phyloP scores from a whole-genome alignment of 768 basidiomycete genomes.

The Trametes cingulata region DNA sequence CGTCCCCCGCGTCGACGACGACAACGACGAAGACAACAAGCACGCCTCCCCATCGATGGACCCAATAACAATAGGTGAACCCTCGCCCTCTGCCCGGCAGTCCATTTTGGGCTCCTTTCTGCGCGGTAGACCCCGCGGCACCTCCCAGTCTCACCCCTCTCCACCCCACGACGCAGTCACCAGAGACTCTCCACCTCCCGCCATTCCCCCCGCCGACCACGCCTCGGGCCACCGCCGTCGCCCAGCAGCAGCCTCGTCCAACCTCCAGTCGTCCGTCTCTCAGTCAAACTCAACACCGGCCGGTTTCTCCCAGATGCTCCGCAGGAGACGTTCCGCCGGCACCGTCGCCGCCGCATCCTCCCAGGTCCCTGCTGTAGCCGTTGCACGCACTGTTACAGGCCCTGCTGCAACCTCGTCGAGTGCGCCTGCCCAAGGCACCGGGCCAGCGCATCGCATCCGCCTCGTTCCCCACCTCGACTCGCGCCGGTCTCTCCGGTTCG shows the following conservation, averaged over 20 bases:
- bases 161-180: slow-evolving; percentile 38
- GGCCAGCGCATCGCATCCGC: slow-evolving; percentile 71
- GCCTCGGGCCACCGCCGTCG: slow-evolving; percentile 39
- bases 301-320: slow-evolving; percentile 62
- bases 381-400: slow-evolving; percentile 25
- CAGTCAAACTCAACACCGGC: slow-evolving; percentile 36
- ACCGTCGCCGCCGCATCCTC: slow-evolving; percentile 41
- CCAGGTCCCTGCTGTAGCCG: slow-evolving; percentile 30
- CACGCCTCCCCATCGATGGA: slow-evolving; percentile 28
- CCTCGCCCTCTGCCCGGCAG: slow-evolving; percentile 45
- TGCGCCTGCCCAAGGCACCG: slow-evolving; percentile 18
- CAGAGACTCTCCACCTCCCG: slow-evolving; percentile 48
- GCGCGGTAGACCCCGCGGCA: slow-evolving; percentile 66
- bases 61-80: slow-evolving; percentile 29
- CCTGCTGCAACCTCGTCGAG: slow-evolving; percentile 26
- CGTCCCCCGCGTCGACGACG: slow-evolving; percentile 11
- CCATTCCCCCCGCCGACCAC: slow-evolving; percentile 37
- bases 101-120: slow-evolving; percentile 76
- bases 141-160: slow-evolving; percentile 56
- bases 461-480: slow-evolving; percentile 95
- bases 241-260: slow-evolving; percentile 39
- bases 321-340: slow-evolving; percentile 66
- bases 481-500: slow-evolving; percentile 85
- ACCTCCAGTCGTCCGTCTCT: slow-evolving; percentile 40
- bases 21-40: slow-evolving; percentile 14